Evolutionary conservation across 441 rosid genomes (phyloP), one percentile per base, ranked within the genome.

Genomic region (Brassica balearica): DNA sequence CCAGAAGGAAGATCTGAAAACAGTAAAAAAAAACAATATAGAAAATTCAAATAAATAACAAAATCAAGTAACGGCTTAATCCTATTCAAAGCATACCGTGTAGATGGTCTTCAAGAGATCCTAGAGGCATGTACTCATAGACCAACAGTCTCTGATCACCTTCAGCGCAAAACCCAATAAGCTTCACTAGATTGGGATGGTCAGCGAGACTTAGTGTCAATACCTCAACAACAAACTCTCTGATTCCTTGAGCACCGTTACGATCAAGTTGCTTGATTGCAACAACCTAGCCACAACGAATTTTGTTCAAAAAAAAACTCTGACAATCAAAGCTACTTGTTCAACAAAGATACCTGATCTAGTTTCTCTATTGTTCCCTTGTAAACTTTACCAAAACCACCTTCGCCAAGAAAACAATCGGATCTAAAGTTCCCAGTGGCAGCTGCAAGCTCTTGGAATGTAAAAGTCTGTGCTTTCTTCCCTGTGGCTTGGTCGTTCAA

Each of bases 331-430:
- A 74, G 15, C 55, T 34, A 64, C 53, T 7, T 59, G 51, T 61
- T 68, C 20, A 62, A 72, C 7, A 67, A 80, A 82, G 12, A 25
- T 69, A 90, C 97, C 93, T 90, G 92, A 36, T 84, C 58, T n/a
- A 82, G 70, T 77, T 74, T 87, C 69, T 85, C 87, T 62, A 92
- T 51, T 62, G 41, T 38, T 8, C 92, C 97, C 68, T 85, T 90
- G 84, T 77, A 90, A 17, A 92, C 97, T 84, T 86, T 92, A n/a
- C 95, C 97, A 51, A 92, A 92, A 60, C 97, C 97, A 22, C 97
- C 97, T 88, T 88, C 93, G 53, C 97, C 97, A 32, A 92, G 74
- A 69, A 89, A 87, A 85, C 91, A 88, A 79, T 84, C 88, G 1
- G 80, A 71, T 75, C 84, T 82, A 61, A 90, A 92, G 84, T 88